These are phyloP conservation scores for Colletotrichum falcatum DNA, from an alignment of 2,329 filamentous ascomycete species.

Conservation along the genomic window DNA sequence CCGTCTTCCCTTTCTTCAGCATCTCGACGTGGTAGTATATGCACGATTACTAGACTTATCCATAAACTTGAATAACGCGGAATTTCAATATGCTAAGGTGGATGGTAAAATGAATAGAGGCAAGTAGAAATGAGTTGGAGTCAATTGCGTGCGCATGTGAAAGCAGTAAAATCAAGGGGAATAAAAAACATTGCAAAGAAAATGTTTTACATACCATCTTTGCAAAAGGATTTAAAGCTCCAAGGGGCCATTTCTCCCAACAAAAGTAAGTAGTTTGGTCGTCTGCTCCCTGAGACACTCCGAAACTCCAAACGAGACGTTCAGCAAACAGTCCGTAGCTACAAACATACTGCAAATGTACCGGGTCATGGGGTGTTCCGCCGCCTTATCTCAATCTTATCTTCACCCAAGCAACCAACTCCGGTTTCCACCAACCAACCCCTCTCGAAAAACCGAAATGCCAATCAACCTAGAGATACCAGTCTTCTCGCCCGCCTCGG, in stretches of 20 bases:
- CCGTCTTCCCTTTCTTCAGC: constrained; percentile 1
- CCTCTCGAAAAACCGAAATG: constrained; percentile 22
- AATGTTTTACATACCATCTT: background rate
- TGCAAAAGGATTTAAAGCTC: no score
- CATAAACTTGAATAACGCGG: constrained; percentile 27
- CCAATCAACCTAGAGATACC: constrained; percentile 62
- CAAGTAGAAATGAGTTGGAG: constrained; percentile 20
- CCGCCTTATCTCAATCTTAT: background rate
- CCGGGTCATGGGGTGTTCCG: background rate
- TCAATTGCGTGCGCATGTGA: no score
- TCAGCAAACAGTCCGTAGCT: background rate
- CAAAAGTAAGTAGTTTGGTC: background rate
- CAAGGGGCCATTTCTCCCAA: background rate
- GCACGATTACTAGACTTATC: constrained; percentile 29
- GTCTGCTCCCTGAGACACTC: background rate
- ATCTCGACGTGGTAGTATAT: constrained; percentile 13
- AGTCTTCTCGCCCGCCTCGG: constrained; percentile 61
- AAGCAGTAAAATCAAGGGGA: constrained; percentile 7
- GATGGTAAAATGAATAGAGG: constrained; percentile 17
- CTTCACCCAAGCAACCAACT: background rate
- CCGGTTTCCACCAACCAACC: background rate
- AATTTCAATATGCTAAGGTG: constrained; percentile 21
- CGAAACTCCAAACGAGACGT: background rate
- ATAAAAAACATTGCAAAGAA: background rate
- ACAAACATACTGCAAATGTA: no score